Percentiles rank a stretch among this genome's conserved stretches.
These are phyloP conservation scores for Ophiorrhiza pumila DNA, from an alignment of 257 asterid species.

Conservation along the genomic window DNA sequence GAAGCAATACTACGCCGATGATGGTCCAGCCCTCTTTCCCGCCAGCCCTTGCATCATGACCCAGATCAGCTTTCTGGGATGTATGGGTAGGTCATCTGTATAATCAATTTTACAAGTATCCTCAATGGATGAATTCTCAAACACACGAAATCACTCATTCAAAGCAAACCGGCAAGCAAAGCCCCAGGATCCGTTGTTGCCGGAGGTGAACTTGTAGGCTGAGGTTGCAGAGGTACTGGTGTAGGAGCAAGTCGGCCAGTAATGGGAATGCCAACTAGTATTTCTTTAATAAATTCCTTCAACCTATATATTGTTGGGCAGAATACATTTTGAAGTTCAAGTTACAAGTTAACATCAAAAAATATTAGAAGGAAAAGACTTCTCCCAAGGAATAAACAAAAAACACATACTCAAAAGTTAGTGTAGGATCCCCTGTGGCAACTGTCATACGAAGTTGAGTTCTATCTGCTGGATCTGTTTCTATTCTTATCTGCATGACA, in stretches of 20 bases:
- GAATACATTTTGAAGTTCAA: neutral
- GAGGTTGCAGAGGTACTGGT: conserved; percentile 51
- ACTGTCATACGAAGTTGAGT: conserved; percentile 85
- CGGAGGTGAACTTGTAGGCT: conserved; percentile 44
- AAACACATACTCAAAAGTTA: conserved; percentile 72
- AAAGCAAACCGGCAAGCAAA: conserved; percentile 78
- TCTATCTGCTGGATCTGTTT: conserved; percentile 97
- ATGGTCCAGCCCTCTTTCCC: conserved; percentile 30
- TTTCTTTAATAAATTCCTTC: conserved; percentile 86
- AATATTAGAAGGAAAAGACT: neutral
- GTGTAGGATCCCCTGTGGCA: conserved; percentile 83
- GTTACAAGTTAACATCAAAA: neutral
- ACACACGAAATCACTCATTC: conserved; percentile 24
- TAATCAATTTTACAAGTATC: conserved; percentile 37
- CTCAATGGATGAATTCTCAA: conserved; percentile 12
- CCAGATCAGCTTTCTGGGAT: conserved; percentile 23
- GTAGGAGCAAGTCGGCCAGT: conserved; percentile 47
- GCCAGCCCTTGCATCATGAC: conserved; percentile 49
- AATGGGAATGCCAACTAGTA: conserved; percentile 52
- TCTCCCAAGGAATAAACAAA: neutral
- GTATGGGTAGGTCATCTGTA: conserved; percentile 22
- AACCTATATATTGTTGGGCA: conserved; percentile 36
- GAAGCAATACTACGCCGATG: conserved; percentile 21
- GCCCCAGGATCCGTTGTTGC: conserved; percentile 71
- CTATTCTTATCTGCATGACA: conserved; percentile 64